phyloP scores from a whole-genome alignment of 768 basidiomycete genomes.

The Tricholoma sp. region DNA sequence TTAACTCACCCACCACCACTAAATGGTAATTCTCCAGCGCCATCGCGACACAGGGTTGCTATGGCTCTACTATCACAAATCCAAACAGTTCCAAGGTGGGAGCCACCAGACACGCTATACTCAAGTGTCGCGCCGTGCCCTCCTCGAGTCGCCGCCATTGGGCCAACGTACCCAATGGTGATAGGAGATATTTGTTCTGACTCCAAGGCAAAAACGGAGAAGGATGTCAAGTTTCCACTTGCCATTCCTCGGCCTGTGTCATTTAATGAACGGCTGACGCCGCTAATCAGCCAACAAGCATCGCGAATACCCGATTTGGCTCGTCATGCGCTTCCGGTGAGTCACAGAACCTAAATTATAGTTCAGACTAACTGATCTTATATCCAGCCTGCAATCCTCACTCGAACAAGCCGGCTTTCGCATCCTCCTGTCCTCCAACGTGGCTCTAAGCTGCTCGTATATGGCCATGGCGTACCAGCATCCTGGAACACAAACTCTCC shows the following conservation, averaged over 20 bases:
- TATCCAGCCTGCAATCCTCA: slow-evolving; percentile 45
- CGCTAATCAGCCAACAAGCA: slow-evolving; percentile 57
- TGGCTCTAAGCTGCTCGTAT: slow-evolving; percentile 39
- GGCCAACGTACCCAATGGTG: slow-evolving; percentile 60
- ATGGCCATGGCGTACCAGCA: slow-evolving; percentile 44
- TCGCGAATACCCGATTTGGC: slow-evolving; percentile 66
- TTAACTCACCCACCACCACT: slow-evolving; percentile 62
- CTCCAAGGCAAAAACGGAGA: slow-evolving; percentile 28
- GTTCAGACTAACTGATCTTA: background rate
- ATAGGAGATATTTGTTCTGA: slow-evolving; percentile 25
- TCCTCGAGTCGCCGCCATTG: slow-evolving; percentile 58
- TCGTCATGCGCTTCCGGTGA: slow-evolving; percentile 60
- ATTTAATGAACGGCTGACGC: slow-evolving; percentile 48
- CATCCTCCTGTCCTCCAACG: slow-evolving; percentile 64
- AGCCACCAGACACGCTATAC: slow-evolving; percentile 61
- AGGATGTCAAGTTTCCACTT: slow-evolving; percentile 50
- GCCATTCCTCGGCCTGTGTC: slow-evolving; percentile 41
- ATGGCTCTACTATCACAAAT: slow-evolving; percentile 60
- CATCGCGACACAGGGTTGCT: slow-evolving; percentile 69
- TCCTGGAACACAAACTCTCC: slow-evolving; percentile 47
- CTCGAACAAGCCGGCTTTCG: slow-evolving; percentile 55
- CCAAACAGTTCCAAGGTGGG: slow-evolving; percentile 60
- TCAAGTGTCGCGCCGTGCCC: slow-evolving; percentile 51
- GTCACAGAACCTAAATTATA: slow-evolving; percentile 20
- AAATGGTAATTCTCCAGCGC: slow-evolving; percentile 44